Percentiles rank a stretch among this genome's conserved stretches.
phyloP scores from a whole-genome alignment of 2,329 filamentous ascomycete species.

The Cercospora sp. region DNA sequence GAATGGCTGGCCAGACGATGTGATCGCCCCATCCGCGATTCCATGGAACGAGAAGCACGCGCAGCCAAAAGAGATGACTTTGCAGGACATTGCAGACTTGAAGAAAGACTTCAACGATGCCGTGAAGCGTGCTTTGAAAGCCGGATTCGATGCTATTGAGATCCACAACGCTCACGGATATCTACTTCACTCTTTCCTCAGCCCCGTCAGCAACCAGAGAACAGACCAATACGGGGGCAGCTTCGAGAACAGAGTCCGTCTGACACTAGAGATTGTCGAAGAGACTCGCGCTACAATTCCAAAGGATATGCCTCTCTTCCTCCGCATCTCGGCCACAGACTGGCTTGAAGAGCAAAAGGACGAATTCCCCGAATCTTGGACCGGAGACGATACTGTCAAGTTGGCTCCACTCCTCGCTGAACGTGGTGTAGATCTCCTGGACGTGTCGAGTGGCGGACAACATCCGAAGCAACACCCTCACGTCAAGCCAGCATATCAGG shows the following conservation, averaged over 20 bases:
- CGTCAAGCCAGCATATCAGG: slow-evolving; percentile 68
- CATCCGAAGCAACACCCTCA: slow-evolving; percentile 56
- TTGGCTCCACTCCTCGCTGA: slow-evolving; percentile 68
- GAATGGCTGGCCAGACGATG: slow-evolving; percentile 56
- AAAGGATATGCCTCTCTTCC: slow-evolving; percentile 67
- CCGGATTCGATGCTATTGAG: slow-evolving; percentile 76
- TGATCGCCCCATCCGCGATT: slow-evolving; percentile 59
- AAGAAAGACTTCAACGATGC: slow-evolving; percentile 40
- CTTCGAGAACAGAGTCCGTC: slow-evolving; percentile 67
- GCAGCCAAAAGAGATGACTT: slow-evolving; percentile 66
- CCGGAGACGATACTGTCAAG: slow-evolving; percentile 60
- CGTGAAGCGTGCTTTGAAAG: slow-evolving; percentile 42
- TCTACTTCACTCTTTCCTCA: slow-evolving; percentile 68
- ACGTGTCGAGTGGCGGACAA: slow-evolving; percentile 80
- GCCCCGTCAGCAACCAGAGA: slow-evolving; percentile 67
- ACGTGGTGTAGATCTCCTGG: slow-evolving; percentile 76
- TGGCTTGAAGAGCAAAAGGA: slow-evolving; percentile 64
- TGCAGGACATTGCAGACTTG: slow-evolving; percentile 68
- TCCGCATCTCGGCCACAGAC: slow-evolving; percentile 72
- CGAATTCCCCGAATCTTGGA: slow-evolving; percentile 63
- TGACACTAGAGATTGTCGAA: slow-evolving; percentile 67
- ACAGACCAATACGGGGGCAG: slow-evolving; percentile 67
- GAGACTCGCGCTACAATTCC: slow-evolving; percentile 64
- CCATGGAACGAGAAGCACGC: slow-evolving; percentile 63
- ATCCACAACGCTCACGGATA: slow-evolving; percentile 81